Percentiles rank a stretch among this genome's conserved stretches.
Evolutionary conservation across 768 basidiomycete genomes (phyloP).

Genomic region (Lentinula sp.): DNA sequence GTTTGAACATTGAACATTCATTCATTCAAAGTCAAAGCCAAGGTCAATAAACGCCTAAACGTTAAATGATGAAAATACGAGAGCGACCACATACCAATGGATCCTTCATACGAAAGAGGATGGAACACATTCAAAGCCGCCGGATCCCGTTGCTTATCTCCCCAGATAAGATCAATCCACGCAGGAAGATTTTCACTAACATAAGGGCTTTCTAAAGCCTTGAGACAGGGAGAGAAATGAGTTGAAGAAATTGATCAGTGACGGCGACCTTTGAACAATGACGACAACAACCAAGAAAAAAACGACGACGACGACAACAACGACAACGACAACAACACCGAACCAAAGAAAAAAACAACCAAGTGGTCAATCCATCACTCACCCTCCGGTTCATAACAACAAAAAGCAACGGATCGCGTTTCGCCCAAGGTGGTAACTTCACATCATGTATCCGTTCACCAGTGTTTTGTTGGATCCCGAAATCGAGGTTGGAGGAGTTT

Average conservation of each 20-base stretch:
- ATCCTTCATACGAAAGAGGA: conserved; percentile 89
- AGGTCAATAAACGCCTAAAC: no score
- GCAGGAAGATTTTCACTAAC: conserved; percentile 79
- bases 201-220: conserved; percentile 85
- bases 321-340: no score
- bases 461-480: conserved; percentile 65
- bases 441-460: conserved; percentile 85
- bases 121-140: conserved; percentile 83
- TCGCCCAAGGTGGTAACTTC: conserved; percentile 87
- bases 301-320: no score
- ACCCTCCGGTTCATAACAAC: conserved; percentile 73
- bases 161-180: conserved; percentile 97
- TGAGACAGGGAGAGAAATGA: neutral
- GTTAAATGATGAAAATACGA: neutral
- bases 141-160: conserved; percentile 74
- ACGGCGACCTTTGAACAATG: no score
- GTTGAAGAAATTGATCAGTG: no score
- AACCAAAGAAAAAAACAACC: no score
- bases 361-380: conserved; percentile 10
- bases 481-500: conserved; percentile 74
- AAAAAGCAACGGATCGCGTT: conserved; percentile 77
- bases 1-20: neutral
- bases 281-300: no score
- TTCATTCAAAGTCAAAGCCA: no score
- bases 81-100: conserved; percentile 48